phyloP scores from a whole-genome alignment of 1,284 basidiomycete species.

The Cystobasidium slooffiae region DNA sequence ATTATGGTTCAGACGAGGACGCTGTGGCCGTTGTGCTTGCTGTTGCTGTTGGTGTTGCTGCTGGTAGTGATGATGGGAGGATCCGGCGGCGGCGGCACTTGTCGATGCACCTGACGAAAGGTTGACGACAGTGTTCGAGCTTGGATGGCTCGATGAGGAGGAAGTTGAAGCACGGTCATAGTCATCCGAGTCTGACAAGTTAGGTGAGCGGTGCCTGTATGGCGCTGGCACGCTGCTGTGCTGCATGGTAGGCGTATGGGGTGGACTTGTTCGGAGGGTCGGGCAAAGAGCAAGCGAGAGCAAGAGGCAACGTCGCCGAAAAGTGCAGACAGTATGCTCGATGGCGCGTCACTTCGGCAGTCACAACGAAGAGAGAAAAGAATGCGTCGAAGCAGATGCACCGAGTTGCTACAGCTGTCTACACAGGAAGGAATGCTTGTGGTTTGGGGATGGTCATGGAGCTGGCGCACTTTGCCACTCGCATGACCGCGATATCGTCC shows the following conservation, averaged over 20 bases:
- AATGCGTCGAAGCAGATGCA: no score
- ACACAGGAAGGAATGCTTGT: no score
- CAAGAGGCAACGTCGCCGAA: neutral
- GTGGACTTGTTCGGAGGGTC: neutral
- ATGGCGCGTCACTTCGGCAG: slow-evolving; percentile 1
- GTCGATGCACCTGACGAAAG: neutral
- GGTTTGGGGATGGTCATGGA: no score
- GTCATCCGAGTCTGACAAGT: slow-evolving; percentile 32
- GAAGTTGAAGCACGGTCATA: slow-evolving; percentile 21
- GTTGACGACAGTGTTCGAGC: slow-evolving; percentile 15
- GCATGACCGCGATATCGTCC: no score
- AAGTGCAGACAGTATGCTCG: neutral
- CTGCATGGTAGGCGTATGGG: slow-evolving; percentile 10
- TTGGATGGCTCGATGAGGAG: slow-evolving; percentile 17
- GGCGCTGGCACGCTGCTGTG: slow-evolving; percentile 25
- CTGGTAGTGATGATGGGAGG: slow-evolving; percentile 23
- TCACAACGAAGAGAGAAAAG: no score
- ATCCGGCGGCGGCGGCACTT: neutral
- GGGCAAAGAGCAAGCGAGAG: neutral
- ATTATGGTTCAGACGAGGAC: slow-evolving; percentile 24
- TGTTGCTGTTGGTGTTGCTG: neutral
- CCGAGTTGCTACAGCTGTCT: no score
- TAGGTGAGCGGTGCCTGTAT: slow-evolving; percentile 36
- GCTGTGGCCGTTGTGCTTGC: slow-evolving; percentile 14
- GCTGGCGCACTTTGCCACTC: no score